Conservation (phyloP, 1,284 basidiomycete species). For the Irpex sp. region DNA sequence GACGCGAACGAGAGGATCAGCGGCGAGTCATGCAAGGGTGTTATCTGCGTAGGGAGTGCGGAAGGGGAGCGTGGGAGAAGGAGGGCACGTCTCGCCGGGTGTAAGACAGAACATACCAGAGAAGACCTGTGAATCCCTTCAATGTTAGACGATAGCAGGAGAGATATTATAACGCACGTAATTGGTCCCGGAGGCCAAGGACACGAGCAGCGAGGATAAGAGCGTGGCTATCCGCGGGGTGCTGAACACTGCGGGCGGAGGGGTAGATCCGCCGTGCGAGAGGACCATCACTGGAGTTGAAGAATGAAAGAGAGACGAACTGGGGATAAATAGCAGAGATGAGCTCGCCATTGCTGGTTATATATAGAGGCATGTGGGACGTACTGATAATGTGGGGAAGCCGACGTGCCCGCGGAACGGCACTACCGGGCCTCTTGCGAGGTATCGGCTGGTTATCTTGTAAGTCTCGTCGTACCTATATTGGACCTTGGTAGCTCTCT, state of each 20-base stretch:
- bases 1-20: not conserved
- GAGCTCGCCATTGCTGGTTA: not conserved
- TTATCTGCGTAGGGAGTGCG: no score
- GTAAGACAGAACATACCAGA: conserved; percentile 38
- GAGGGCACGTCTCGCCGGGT: not conserved
- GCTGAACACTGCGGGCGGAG: conserved; percentile 35
- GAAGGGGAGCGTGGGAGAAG: not conserved
- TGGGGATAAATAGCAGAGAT: not conserved
- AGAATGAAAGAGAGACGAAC: not conserved
- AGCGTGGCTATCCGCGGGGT: conserved; percentile 42
- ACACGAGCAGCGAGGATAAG: conserved; percentile 51
- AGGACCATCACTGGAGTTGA: not conserved
- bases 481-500: no score
- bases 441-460: no score
- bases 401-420: not conserved
- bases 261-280: conserved; percentile 10
- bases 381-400: not conserved
- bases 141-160: not conserved
- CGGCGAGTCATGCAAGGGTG: not conserved
- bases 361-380: not conserved
- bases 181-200: conserved; percentile 65
- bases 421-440: not conserved
- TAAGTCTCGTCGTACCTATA: no score
- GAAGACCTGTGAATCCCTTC: conserved; percentile 33
- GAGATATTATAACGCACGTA: conserved; percentile 44